A percentile compares a stretch with the other conserved stretches of the same genome.
phyloP scores from a whole-genome alignment of 2,329 filamentous ascomycete genomes.

The Xylariaceae sp. region DNA sequence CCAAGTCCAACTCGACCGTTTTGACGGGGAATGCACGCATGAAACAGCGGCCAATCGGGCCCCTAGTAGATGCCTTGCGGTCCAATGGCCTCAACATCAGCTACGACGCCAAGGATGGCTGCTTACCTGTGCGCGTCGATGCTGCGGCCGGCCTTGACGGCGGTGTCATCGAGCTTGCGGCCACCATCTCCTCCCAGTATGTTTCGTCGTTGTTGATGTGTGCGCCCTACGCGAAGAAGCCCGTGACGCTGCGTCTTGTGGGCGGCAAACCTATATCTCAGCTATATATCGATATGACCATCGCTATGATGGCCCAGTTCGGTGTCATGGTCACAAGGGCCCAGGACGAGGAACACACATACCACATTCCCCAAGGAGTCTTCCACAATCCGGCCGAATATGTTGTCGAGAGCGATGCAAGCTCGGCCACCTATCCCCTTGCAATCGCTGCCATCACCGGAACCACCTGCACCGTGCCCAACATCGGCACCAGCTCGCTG shows the following conservation, averaged over 20 bases:
- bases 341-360: constrained; percentile 77
- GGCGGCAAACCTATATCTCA: constrained; percentile 98
- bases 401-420: constrained; percentile 92
- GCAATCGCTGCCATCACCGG: constrained; percentile 94
- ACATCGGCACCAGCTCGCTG: constrained; percentile 87
- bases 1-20: constrained; percentile 63
- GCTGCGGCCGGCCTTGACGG: constrained; percentile 81
- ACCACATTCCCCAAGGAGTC: constrained; percentile 80
- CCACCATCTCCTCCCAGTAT: constrained; percentile 97
- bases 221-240: constrained; percentile 91
- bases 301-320: constrained; percentile 93
- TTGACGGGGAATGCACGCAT: constrained; percentile 93
- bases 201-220: constrained; percentile 97
- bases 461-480: constrained; percentile 91
- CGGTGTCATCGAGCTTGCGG: constrained; percentile 84
- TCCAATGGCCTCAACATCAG: constrained; percentile 83
- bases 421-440: constrained; percentile 92
- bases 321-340: constrained; percentile 78
- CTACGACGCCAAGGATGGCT: constrained; percentile 79
- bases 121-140: constrained; percentile 77
- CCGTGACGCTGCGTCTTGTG: constrained; percentile 83
- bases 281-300: constrained; percentile 97
- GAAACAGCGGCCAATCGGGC: constrained; percentile 91
- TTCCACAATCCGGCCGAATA: constrained; percentile 86
- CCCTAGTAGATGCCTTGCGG: constrained; percentile 84